Evolutionary conservation across 2,329 filamentous ascomycete species (phyloP), one percentile per base, ranked within the genome.

Genomic region (Periconia sp.): DNA sequence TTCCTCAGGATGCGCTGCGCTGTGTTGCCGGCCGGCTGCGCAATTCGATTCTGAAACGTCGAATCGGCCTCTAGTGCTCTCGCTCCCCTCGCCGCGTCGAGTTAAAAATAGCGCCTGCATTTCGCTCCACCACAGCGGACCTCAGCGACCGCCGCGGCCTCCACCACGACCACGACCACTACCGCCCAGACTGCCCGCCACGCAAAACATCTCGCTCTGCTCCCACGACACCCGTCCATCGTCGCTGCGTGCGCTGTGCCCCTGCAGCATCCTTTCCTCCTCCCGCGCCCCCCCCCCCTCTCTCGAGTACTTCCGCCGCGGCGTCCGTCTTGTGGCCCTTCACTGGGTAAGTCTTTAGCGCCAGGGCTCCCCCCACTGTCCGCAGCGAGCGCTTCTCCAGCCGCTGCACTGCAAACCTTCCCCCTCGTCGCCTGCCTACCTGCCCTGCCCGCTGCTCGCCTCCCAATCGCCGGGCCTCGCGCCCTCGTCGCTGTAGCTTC

Each of bases 301-400:
- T 30, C 21, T 18, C 32, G 22, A 37, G 24, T 24, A 30, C 24
- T 49, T 36, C 36, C 41, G 43, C 43, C 25, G 35, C 48, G 32
- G 38, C 43, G 25, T 36, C 48, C 40, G 19, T 43, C 43, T 49
- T 49, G 17, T 51, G 43, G 35, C 50, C 57, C 33, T 60, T 62
- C 58, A 66, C 65, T 66, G 66, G 63, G 57, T 57, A 61, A 63
- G 63, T 64, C 41, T 68, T 63, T 66, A 64, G 65, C 65, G 65
- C 65, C 60, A 58, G 42, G 50, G 52, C 52, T 46, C 46, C 50
- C 52, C 54, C 57, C 59, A 54, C 57, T 54, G 50, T 52, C 53
- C 57, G 58, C 52, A 50, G 46, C 56, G 48, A 63, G 57, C 64
- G 62, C 65, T 62, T 66, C 63, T 45, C 55, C 63, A 65, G 56